Evolutionary conservation across 257 asterid genomes (phyloP), one percentile per base, ranked within the genome.

Genomic region (Agastache rugosa): DNA sequence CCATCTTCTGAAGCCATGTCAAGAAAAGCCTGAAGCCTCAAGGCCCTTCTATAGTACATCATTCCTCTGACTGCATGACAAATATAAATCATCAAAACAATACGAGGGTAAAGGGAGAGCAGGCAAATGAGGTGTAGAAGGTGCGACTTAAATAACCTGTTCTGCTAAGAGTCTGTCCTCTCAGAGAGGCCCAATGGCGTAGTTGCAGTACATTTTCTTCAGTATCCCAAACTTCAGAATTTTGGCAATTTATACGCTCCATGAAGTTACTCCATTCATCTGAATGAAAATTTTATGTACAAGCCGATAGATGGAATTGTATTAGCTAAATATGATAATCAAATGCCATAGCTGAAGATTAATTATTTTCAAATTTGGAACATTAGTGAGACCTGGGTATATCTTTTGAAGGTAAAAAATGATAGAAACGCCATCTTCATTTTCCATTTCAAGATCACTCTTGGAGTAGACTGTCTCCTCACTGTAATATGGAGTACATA

Each of bases 161-260:
- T 90, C 99, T 84, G 86, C 90, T 72, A 47, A 95, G 97, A 65
- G 99, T 95, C 79, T 95, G 99, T 78, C 99, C 99, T 83, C 99
- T 90, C 87, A 95, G 86, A 73, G 99, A 95, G 41, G 97, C 99
- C 99, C 99, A 95, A 73, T 95, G 98, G 77, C 99, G 98, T 67
- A 95, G 85, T 76, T 90, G 99, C 78, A 95, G 83, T 69, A 87
- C 86, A 81, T 83, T 90, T 75, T 95, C 99, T 78, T 95, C 99
- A 74, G 76, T 90, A 62, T 95, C 99, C 91, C 87, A 89, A 62
- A 92, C 70, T 75, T 92, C 96, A 41, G 37, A 8, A 62, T 59
- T 97, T 72, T 88, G 92, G 79, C 98, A 95, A 61, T 86, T 86
- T 69, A 95, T 72, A 60, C 99, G 99, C 87, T 95, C 99, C 89